These are phyloP conservation scores for Clarireedia hainanense DNA, from an alignment of 2,329 filamentous ascomycete genomes.

Conservation along the genomic window DNA sequence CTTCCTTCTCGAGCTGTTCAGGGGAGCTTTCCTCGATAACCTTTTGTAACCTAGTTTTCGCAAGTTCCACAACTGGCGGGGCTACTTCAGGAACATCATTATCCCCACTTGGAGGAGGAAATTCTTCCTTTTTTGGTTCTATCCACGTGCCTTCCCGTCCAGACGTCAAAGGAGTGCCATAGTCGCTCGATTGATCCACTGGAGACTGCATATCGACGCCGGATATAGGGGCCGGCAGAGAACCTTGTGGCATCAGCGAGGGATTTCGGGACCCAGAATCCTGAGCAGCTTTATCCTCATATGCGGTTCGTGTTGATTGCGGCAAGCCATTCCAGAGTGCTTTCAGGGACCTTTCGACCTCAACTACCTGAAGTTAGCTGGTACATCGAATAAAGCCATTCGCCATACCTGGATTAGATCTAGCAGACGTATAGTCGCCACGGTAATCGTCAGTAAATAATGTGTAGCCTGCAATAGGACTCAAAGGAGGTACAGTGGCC, in stretches of 20 bases:
- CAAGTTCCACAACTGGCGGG: neutral
- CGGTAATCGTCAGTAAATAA: neutral
- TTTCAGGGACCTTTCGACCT: neutral
- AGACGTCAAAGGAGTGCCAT: neutral
- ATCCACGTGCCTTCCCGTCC: neutral
- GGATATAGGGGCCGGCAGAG: neutral
- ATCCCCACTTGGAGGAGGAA: neutral
- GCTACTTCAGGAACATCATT: neutral
- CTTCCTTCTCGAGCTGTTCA: slow-evolving; percentile 22
- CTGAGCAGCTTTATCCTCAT: neutral
- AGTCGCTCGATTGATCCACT: neutral
- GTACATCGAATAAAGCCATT: neutral
- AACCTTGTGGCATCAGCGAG: neutral
- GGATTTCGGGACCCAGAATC: neutral
- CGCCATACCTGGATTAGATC: neutral
- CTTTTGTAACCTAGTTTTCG: slow-evolving; percentile 15
- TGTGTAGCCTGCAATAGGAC: neutral
- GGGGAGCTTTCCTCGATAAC: slow-evolving; percentile 16
- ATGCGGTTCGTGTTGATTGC: neutral
- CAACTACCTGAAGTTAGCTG: neutral
- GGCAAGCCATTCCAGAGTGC: neutral
- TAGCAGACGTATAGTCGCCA: neutral
- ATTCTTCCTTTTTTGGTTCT: neutral
- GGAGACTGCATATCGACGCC: neutral
- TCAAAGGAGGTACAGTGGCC: neutral